Conservation (phyloP, 371 early-diverging fungal species). For the Circinella minor region DNA sequence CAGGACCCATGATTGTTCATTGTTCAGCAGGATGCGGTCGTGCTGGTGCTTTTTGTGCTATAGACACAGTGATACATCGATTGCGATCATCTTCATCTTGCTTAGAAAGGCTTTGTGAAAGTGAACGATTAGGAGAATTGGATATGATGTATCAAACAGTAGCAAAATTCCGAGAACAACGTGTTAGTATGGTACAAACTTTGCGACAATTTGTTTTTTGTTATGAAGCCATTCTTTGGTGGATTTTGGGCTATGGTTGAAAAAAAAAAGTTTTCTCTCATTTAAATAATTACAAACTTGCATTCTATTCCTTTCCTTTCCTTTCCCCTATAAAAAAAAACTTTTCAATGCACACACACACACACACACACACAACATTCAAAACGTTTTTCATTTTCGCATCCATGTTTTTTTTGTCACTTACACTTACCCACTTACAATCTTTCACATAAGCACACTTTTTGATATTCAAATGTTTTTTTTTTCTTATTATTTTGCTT, state of each 20-base stretch:
- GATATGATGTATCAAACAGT: slow-evolving; percentile 70
- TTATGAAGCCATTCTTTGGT: slow-evolving; percentile 84
- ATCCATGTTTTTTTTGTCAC: not conserved
- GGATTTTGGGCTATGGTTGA: slow-evolving; percentile 40
- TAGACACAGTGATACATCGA: slow-evolving; percentile 65
- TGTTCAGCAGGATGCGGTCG: slow-evolving; percentile 98
- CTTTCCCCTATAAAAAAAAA: no score
- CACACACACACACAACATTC: no score
- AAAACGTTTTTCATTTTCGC: no score
- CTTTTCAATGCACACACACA: no score
- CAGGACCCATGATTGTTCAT: slow-evolving; percentile 89
- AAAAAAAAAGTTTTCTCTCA: not conserved
- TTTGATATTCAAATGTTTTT: not conserved
- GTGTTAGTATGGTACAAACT: slow-evolving; percentile 90
- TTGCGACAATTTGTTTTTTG: slow-evolving; percentile 89
- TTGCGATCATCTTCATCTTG: not conserved
- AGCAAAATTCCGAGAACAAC: slow-evolving; percentile 75
- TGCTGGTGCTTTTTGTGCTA: slow-evolving; percentile 93
- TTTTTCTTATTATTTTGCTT: not conserved
- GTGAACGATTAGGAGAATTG: slow-evolving; percentile 3
- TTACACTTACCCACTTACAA: not conserved
- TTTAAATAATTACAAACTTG: not conserved
- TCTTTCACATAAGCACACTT: no score
- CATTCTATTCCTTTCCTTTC: no score
- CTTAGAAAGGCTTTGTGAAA: not conserved